Evolutionary conservation across 345 rosid species (phyloP).

Genomic region (Lumnitzera racemosa): DNA sequence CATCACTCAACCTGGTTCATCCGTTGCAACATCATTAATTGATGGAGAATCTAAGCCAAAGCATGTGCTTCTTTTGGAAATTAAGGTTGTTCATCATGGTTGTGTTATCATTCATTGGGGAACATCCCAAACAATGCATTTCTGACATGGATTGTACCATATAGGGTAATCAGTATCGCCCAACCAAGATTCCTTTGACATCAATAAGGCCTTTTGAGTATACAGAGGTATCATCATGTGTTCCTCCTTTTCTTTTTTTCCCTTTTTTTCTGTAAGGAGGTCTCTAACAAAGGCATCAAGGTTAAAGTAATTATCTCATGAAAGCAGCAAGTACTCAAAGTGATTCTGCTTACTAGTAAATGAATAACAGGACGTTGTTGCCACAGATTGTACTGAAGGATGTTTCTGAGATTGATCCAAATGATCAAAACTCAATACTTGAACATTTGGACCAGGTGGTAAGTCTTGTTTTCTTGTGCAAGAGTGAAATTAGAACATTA

Average conservation of each 20-base stretch:
- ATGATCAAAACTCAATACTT: constrained; percentile 90
- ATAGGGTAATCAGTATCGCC: constrained; percentile 97
- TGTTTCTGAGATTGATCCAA: constrained; percentile 72
- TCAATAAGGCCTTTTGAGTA: constrained; percentile 96
- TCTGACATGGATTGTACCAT: constrained; percentile 13
- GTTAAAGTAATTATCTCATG: no score
- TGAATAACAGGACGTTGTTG: constrained; percentile 20
- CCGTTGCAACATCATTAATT: constrained; percentile 96
- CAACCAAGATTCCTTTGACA: constrained; percentile 88
- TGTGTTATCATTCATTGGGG: not conserved
- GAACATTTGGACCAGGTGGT: constrained; percentile 94
- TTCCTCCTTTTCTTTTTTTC: not conserved
- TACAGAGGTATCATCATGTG: constrained; percentile 47
- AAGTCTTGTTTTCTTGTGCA: constrained; percentile 18
- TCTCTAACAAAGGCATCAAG: not conserved
- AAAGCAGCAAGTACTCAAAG: no score
- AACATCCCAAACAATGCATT: not conserved
- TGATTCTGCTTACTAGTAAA: not conserved
- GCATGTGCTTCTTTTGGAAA: constrained; percentile 94
- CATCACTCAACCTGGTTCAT: constrained; percentile 98
- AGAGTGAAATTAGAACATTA: constrained; percentile 1
- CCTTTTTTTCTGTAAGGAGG: not conserved
- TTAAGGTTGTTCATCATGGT: constrained; percentile 43
- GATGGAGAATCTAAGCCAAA: constrained; percentile 99
- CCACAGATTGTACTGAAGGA: constrained; percentile 82